Base-by-base conservation (phyloP, 257 asterid genomes). In the Solanum peruvianum region DNA sequence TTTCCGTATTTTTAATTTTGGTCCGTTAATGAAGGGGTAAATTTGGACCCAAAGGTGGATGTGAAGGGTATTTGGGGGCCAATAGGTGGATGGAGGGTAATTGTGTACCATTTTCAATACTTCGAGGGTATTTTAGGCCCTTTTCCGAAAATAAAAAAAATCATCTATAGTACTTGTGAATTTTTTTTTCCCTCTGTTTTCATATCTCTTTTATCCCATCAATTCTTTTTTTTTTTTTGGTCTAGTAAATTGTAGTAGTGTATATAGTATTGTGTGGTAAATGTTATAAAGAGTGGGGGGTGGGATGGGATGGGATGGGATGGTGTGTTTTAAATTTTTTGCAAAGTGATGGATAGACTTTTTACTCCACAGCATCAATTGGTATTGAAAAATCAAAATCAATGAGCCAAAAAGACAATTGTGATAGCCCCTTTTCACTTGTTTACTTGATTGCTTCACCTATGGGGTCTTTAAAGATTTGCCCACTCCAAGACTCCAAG, bases 401-500 rank as follows among this genome's bases (percentile, higher is more conserved):
- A 60, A 60, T 42, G 52, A 58, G 31, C 73, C 86, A 82, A 83
- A 56, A 83, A 60, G 86, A 20, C 35, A 83, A 83, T 37, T 62
- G 11, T 49, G 87, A 84, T 39, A 42, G 64, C 45, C 81, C 41
- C 47, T 66, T 84, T 85, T 85, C 49, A 87, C 85, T 75, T 45
- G 23, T 52, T 81, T 62, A 88, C 89, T 88, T 76, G 89, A 90
- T 89, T 85, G 86, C 90, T 85, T 90, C 89, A 86, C 82, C 82
- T 69, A 87, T 86, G 86, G 85, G 87, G 70, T 81, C 89, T 87
- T 93, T 90, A 91, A 91, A 87, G 92, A 90, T 88, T 78, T 90
- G 90, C 89, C 94, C 95, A 91, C 93, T 91, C 94, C 89, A 87
- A 90, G 91, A 90, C 95, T 93, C 95, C 91, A 90, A 89, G 91